A percentile compares a stretch with the other conserved stretches of the same genome.
phyloP scores from a whole-genome alignment of 352 stramenopile genomes.

The Stramenopiles sp. region DNA sequence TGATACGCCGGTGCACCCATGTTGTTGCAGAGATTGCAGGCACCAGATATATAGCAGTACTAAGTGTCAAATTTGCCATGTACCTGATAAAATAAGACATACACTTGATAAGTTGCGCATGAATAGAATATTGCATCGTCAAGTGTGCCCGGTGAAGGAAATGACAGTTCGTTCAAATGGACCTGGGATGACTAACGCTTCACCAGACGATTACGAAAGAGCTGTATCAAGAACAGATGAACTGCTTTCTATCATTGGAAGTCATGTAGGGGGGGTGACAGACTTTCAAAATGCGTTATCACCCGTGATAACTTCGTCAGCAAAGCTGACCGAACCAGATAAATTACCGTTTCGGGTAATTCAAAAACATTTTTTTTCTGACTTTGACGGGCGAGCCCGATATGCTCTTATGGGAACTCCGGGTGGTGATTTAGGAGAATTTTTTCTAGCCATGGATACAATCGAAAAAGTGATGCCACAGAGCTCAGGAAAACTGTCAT shows the following conservation, averaged over 20 bases:
- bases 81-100: too few species aligned
- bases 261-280: background rate
- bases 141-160: too few species aligned
- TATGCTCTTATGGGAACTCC: background rate
- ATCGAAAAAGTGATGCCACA: background rate
- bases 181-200: too few species aligned
- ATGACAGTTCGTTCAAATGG: too few species aligned
- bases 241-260: background rate
- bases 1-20: too few species aligned
- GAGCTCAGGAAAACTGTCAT: background rate
- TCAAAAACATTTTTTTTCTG: background rate
- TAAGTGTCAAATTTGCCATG: too few species aligned
- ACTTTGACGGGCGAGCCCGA: background rate
- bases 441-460: background rate
- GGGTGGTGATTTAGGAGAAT: conserved; percentile 1
- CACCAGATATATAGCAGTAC: too few species aligned
- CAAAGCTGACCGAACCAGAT: background rate
- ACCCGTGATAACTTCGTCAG: background rate
- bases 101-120: too few species aligned
- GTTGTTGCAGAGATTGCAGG: too few species aligned
- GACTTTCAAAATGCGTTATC: background rate
- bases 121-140: too few species aligned
- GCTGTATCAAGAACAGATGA: background rate
- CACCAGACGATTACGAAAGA: conserved; percentile 1
- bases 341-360: background rate